Percentiles rank a stretch among this genome's conserved stretches.
These are phyloP conservation scores for Corniculantispora saksenae DNA, from an alignment of 2,329 filamentous ascomycete genomes.

Conservation along the genomic window DNA sequence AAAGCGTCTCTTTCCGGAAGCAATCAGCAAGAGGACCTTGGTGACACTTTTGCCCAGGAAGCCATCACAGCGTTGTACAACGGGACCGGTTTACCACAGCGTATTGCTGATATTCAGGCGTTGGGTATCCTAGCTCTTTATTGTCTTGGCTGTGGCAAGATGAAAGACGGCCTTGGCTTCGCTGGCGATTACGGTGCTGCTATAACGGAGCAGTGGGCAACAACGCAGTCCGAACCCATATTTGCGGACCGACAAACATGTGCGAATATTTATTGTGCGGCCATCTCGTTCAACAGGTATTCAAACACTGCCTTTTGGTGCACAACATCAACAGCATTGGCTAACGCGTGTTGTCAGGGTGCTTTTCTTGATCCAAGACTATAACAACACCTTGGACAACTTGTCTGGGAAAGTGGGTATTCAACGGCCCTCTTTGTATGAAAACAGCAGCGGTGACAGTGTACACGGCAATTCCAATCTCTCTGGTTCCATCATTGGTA, in stretches of 20 bases:
- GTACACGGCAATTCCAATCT: not conserved
- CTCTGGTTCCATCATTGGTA: constrained; percentile 6
- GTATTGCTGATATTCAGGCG: constrained; percentile 8
- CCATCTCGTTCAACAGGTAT: constrained; percentile 15
- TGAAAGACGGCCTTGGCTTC: constrained; percentile 3
- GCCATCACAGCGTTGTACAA: not conserved
- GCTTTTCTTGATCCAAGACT: constrained; percentile 1
- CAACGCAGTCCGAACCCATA: not conserved
- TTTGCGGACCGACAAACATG: not conserved
- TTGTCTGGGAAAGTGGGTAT: not conserved
- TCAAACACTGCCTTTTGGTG: not conserved
- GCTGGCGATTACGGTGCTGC: not conserved
- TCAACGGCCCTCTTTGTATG: not conserved
- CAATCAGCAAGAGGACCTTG: not conserved
- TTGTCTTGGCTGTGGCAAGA: not conserved
- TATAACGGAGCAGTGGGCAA: not conserved
- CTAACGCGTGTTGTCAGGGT: not conserved
- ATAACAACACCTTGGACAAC: not conserved
- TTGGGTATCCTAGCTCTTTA: constrained; percentile 6
- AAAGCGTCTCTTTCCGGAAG: not conserved
- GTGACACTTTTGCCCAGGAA: not conserved
- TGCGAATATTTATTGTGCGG: constrained; percentile 1
- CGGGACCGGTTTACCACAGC: not conserved
- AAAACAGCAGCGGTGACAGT: not conserved
- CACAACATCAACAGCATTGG: not conserved